These are phyloP conservation scores for Monosporascus sp. DNA, from an alignment of 2,329 filamentous ascomycete species.

Conservation along the genomic window DNA sequence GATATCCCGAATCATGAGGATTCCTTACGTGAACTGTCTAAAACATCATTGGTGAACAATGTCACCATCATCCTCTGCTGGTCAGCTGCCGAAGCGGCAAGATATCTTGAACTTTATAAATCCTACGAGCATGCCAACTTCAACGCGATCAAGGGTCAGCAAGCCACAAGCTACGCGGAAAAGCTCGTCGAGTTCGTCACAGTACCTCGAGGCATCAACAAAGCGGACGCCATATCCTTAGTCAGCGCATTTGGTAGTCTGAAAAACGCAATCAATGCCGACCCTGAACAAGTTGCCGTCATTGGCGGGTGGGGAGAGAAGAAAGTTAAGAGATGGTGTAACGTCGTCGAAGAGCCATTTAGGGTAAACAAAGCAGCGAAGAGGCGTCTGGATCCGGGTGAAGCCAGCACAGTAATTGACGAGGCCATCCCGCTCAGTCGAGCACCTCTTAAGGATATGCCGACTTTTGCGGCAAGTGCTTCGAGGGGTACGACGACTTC, in stretches of 20 bases:
- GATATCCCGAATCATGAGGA: conserved; percentile 96
- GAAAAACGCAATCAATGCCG: conserved; percentile 79
- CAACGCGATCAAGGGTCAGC: conserved; percentile 77
- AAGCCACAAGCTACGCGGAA: conserved; percentile 78
- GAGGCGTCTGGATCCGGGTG: conserved; percentile 24
- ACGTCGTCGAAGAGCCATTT: conserved; percentile 80
- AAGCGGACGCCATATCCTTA: conserved; percentile 84
- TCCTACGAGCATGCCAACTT: conserved; percentile 81
- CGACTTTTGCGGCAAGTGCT: conserved; percentile 17
- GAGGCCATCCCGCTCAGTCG: conserved; percentile 35
- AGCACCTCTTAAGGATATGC: conserved; percentile 37
- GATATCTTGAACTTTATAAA: conserved; percentile 94
- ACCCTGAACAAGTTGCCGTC: conserved; percentile 75
- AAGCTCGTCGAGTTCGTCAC: conserved; percentile 90
- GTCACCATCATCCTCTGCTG: conserved; percentile 90
- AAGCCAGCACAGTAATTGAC: conserved; percentile 24
- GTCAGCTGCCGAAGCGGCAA: conserved; percentile 87
- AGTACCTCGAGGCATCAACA: conserved; percentile 83
- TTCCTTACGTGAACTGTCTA: conserved; percentile 79
- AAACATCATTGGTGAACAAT: conserved; percentile 88
- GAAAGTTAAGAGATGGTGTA: conserved; percentile 84
- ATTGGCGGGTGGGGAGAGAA: conserved; percentile 94
- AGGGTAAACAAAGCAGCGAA: conserved; percentile 66
- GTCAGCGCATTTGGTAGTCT: conserved; percentile 91
- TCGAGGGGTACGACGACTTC: conserved; percentile 17